These are phyloP conservation scores for Pezicula rhizophila DNA, from an alignment of 2,329 filamentous ascomycete genomes.

Conservation along the genomic window DNA sequence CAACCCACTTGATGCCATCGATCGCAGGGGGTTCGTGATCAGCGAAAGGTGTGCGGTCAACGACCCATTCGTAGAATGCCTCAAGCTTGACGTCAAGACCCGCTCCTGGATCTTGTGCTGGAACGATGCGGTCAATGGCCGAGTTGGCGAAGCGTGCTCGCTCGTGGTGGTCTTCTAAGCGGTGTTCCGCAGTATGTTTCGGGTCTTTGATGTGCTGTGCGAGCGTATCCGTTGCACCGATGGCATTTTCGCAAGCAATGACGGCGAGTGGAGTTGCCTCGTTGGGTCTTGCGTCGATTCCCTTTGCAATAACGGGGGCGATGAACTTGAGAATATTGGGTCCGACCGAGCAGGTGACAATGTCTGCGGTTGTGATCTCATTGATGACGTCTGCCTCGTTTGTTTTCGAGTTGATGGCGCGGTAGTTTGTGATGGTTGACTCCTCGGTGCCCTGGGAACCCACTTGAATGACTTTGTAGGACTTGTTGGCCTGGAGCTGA, in stretches of 20 bases:
- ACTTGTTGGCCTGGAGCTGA: slow-evolving; percentile 65
- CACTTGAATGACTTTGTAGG: slow-evolving; percentile 91
- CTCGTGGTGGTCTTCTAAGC: slow-evolving; percentile 60
- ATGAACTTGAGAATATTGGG: slow-evolving; percentile 96
- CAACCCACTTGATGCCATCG: slow-evolving; percentile 87
- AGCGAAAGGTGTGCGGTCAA: slow-evolving; percentile 80
- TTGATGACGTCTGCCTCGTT: slow-evolving; percentile 75
- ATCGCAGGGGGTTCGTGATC: slow-evolving; percentile 66
- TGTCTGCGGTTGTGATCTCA: slow-evolving; percentile 79
- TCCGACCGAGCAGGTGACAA: slow-evolving; percentile 95
- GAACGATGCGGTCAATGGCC: slow-evolving; percentile 96
- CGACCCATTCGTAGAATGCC: slow-evolving; percentile 99
- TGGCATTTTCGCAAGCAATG: slow-evolving; percentile 97
- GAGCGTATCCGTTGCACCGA: slow-evolving; percentile 86
- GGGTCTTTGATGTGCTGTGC: slow-evolving; percentile 72
- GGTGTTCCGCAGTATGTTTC: slow-evolving; percentile 62
- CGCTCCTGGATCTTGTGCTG: slow-evolving; percentile 72
- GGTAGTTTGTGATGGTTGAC: slow-evolving; percentile 89
- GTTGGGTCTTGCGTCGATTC: slow-evolving; percentile 69
- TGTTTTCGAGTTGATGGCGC: slow-evolving; percentile 90
- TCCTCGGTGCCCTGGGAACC: slow-evolving; percentile 74
- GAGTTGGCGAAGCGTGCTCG: slow-evolving; percentile 93
- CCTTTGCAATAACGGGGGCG: slow-evolving; percentile 90
- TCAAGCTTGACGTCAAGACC: slow-evolving; percentile 92
- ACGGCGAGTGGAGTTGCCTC: slow-evolving; percentile 68